phyloP scores from a whole-genome alignment of 1,284 basidiomycete genomes.

The Malassezia brasiliensis region DNA sequence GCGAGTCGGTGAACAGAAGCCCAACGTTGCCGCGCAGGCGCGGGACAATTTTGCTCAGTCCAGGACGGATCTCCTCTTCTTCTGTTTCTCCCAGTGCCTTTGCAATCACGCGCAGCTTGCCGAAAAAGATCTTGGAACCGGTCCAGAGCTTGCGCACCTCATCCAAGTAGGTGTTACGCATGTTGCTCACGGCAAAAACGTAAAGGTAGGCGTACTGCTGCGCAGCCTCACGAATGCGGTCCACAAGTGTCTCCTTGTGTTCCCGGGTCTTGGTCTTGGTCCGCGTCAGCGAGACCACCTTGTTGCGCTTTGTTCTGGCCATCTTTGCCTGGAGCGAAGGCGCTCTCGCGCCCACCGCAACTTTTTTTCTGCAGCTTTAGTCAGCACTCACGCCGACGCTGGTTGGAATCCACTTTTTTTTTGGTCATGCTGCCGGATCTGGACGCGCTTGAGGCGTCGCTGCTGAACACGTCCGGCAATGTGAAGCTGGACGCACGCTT shows the following conservation, averaged over 20 bases:
- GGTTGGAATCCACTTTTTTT: not conserved
- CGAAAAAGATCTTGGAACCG: slow-evolving; percentile 72
- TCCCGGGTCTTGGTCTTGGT: slow-evolving; percentile 54
- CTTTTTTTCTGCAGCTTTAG: slow-evolving; percentile 6
- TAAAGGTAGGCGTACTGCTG: slow-evolving; percentile 82
- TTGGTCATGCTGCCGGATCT: slow-evolving; percentile 14
- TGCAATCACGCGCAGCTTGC: slow-evolving; percentile 82
- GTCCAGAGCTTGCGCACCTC: slow-evolving; percentile 88
- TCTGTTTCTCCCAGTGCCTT: slow-evolving; percentile 82
- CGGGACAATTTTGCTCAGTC: slow-evolving; percentile 71
- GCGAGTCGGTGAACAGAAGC: slow-evolving; percentile 78
- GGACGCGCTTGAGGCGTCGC: slow-evolving; percentile 27
- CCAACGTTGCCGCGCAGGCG: slow-evolving; percentile 88
- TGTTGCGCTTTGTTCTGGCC: slow-evolving; percentile 49
- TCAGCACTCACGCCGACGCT: slow-evolving; percentile 1
- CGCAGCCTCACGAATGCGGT: slow-evolving; percentile 58
- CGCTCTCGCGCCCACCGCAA: not conserved
- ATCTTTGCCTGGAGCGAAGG: slow-evolving; percentile 24
- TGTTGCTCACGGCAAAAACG: slow-evolving; percentile 85
- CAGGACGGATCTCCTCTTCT: slow-evolving; percentile 75
- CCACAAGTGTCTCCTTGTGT: slow-evolving; percentile 74
- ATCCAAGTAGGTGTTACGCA: slow-evolving; percentile 89
- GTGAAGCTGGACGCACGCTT: slow-evolving; percentile 80
- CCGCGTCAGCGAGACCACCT: slow-evolving; percentile 54
- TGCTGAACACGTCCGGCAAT: slow-evolving; percentile 53